Evolutionary conservation across 1,139 yeast species (phyloP), one percentile per base, ranked within the genome.

Genomic region (Magnusiomyces fungicola): DNA sequence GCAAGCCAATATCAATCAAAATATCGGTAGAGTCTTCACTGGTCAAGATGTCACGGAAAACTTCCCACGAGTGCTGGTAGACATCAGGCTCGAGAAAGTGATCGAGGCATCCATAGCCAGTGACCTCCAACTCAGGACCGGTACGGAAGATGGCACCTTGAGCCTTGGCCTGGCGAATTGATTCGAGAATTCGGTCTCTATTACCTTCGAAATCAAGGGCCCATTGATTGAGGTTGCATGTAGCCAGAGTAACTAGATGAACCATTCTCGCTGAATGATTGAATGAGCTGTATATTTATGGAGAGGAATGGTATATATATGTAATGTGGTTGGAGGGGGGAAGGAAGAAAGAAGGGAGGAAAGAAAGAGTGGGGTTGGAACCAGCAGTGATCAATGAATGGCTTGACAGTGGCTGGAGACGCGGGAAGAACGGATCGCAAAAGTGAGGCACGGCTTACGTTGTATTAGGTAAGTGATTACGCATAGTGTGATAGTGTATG

Each of bases 201-300:
- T 94, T 94, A 4, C 98, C 99, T 66, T 92, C 97, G 68, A 88
- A 94, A 68, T 94, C 99, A 54, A 94, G 74, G 0, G 98, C 96
- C 99, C 99, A 94, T 76, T 94, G 99, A 69, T 94, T 94, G 58
- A 94, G 75, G 62, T 66, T 77, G 64, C 83, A 78, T 2, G 83
- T 78, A 1, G 83, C 80, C 42, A 79, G 69, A 1, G 82, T 78
- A 47, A 78, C 75, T 18, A 76, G 59, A 45, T 76, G 80, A 3
- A 78, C 76, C 81, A 77, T 76, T 36, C 25, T 41, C n/a, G n/a
- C n/a, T n/a, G n/a, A n/a, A n/a, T n/a, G n/a, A n/a, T n/a, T n/a
- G n/a, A n/a, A n/a, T n/a, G n/a, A n/a, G n/a, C n/a, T n/a, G n/a
- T n/a, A n/a, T n/a, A n/a, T n/a, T n/a, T n/a, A n/a, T n/a, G n/a